Base-by-base conservation (phyloP, 768 basidiomycete species). In the Termitomyces sp. region DNA sequence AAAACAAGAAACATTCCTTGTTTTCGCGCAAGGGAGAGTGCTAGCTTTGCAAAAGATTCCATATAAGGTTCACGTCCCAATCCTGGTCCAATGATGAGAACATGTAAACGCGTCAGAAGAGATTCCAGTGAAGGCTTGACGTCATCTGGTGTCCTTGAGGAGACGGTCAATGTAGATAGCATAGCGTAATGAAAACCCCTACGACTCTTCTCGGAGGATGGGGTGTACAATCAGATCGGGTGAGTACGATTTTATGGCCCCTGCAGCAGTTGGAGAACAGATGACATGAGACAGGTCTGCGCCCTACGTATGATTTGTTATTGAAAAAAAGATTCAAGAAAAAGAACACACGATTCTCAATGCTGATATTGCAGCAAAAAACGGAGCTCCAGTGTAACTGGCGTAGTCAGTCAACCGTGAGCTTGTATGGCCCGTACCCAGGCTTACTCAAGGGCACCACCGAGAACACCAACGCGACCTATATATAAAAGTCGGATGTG, bases 141-240 rank as follows among this genome's bases (percentile, higher is more conserved):
- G 48, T 69, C 64, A 17, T 78, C 75, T 0, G 71, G 61, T 1
- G 83, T 61, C 12, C 87, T 89, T 64, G 7, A 45, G 28, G 49
- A 43, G 34, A 32, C 17, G 19, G 55, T 56, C 24, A 61, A 41
- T 38, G 35, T 21, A 19, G 15, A 5, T 7, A 11, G 34, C 24
- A 38, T 46, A 38, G 35, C 15, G 21, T 28, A 41, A 19, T 2
- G 15, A 22, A 14, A 24, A 34, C 41, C 52, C 85, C 57, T 69
- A 90, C 85, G 74, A 70, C 48, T 85, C 80, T 66, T 87, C 80
- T 28, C 78, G 73, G 5, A 99, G 78, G 53, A 98, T 91, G 1
- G 93, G 95, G 65, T 99, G 96, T 0, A 99, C 97, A 65, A 99
- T 99, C 43, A 99, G 73, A 70, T 99, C 95, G 1, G 94, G 94